Evolutionary conservation across 2,329 filamentous ascomycete genomes (phyloP), one percentile per base, ranked within the genome.

Genomic region (Penicillium psychrosexuale): DNA sequence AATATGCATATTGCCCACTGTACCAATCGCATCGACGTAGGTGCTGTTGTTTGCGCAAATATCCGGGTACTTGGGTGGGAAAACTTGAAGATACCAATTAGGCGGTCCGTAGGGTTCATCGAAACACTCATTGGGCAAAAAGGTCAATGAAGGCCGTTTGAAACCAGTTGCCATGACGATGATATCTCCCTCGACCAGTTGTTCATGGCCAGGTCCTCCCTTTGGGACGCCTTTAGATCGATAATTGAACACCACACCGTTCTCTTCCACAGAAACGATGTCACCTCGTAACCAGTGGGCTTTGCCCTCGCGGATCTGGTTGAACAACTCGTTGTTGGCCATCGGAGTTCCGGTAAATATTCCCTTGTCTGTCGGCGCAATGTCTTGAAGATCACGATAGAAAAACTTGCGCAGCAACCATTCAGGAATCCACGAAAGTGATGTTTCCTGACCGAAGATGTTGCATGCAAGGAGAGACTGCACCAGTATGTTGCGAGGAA

Each of bases 1-100:
- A 43, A 95, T 93, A 66, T 95, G 90, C 81, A 89, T 93, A 71
- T 94, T 92, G 0, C 90, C 88, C 1, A 94, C 89, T 0, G 87
- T 88, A 0, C 89, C 90, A 54, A 94, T 92, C 4, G 86, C 90
- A 51, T 88, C 85, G 53, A 91, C 78, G 62, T 92, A 95, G 0
- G 90, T 94, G 77, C 87, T 87, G 73, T 96, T 95, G 74, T 90
- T 92, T 59, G 86, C 87, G 60, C 87, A 91, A 45, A 95, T 80
- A 33, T 84, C 86, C 0, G 87, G 83, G 61, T 92, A 87, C 3
- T 77, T 72, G 0, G 90, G 88, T 5, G 91, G 90, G 73, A 95
- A 95, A 0, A 88, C 89, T 71, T 95, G 90, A 0, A 95, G 81
- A 63, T 94, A 95, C 91, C 91, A 95, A 70, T 90, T 91, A 0